Evolutionary conservation across 768 basidiomycete genomes (phyloP), one percentile per base, ranked within the genome.

Genomic region (Cystofilobasidium bisporidii): DNA sequence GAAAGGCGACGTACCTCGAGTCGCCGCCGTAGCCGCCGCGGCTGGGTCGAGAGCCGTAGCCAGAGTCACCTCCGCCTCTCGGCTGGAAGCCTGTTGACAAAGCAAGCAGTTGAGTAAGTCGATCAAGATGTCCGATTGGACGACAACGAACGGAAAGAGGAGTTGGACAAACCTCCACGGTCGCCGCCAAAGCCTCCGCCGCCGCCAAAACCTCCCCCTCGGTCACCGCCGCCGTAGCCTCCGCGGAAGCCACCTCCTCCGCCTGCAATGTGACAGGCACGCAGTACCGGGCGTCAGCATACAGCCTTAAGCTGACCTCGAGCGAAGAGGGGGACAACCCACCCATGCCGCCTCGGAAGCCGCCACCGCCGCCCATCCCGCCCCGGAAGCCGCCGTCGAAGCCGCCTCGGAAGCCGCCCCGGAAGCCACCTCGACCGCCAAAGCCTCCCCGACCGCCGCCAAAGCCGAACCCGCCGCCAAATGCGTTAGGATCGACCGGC

Each of bases 171-270:
- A 53, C 50, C 50, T 53, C 50, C 50, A 4, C 50, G 50, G 50
- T 53, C 50, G n/a, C 67, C 67, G 14, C 67, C 61, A 20, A 22
- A 36, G 12, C 40, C 36, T 12, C 64, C 64, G 33, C 63, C 63
- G 88, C 88, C 77, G 91, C 81, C 53, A 86, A 83, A 70, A 12
- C 80, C 82, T 17, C 83, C 84, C 33, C 82, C 78, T n/a, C n/a
- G n/a, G n/a, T n/a, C n/a, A 57, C 80, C 78, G 0, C 80, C 79
- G 20, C 81, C 79, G 41, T 65, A 64, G 4, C 71, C 71, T 20
- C 72, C 72, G 62, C 71, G 55, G 71, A 72, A 73, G n/a, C 81
- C 78, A 5, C 65, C 65, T 17, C 64, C 64, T 58, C 12, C 12
- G 18, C 18, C 24, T n/a, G 18, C 43, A 1, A n/a, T n/a, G n/a